Evolutionary conservation across 306 rosid species (phyloP), one percentile per base, ranked within the genome.

Genomic region (Trifolium fragiferum): DNA sequence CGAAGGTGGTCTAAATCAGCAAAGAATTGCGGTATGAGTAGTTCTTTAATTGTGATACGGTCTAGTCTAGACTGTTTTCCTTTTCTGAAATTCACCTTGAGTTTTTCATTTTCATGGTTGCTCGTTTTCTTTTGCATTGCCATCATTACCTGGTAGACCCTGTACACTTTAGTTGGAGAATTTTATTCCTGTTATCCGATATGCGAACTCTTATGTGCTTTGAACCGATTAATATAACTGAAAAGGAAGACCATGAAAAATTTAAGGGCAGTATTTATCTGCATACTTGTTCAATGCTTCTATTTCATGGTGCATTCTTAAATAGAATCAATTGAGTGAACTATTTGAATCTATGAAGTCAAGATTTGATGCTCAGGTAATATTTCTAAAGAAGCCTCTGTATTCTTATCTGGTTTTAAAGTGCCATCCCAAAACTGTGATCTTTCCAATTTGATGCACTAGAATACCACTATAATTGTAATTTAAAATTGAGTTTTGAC

Each of bases 1-100:
- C 4, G 98, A 95, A 78, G 99, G 98, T 69, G 99, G 99, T 78
- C 83, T 95, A 51, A 95, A 95, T 89, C 98, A 90, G 79, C 98
- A 92, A 82, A 86, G 99, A 84, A 95, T 92, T 81, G 99, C 92
- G 57, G 99, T 92, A 88, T 66, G 92, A 30, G 20, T 78, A 49
- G 30, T 72, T 60, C 20, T 68, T 61, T 73, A 71, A 65, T 50
- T 77, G 50, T 50, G 55, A 73, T 73, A 21, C 25, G 13, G 62
- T 72, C 41, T 38, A 70, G 70, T 62, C 32, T 30, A 65, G 75
- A 80, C 13, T 74, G 15, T 43, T 64, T 10, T 66, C 60, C 33
- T 78, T 10, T 33, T 46, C 27, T 12, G 33, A 3, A 32, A 49
- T 63, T 75, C 49, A n/a, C 30, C 43, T 44, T 9, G 25, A 13